Conservation (phyloP, 768 basidiomycete genomes). For the Clitopilus passeckerianus region DNA sequence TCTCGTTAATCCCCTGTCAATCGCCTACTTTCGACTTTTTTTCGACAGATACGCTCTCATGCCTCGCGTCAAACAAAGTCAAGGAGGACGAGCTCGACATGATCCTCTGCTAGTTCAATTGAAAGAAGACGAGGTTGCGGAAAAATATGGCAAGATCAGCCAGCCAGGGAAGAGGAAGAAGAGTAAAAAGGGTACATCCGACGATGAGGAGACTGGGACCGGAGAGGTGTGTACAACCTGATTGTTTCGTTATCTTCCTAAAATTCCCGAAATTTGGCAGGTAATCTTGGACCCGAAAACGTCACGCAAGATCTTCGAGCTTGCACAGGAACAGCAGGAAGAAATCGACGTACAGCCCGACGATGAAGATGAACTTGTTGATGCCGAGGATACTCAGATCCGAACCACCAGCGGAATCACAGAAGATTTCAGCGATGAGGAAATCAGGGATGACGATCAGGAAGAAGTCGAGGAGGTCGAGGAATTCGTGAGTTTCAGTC, state of each 20-base stretch:
- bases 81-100: constrained; percentile 56
- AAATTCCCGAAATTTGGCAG: constrained; percentile 30
- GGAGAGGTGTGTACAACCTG: background rate
- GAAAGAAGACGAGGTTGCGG: constrained; percentile 67
- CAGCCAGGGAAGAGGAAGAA: constrained; percentile 75
- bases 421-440: constrained; percentile 26
- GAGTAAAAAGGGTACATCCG: constrained; percentile 34
- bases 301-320: constrained; percentile 83
- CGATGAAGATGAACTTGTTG: constrained; percentile 28
- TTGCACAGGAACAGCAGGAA: constrained; percentile 91
- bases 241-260: background rate
- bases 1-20: constrained; percentile 4
- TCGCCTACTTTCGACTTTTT: background rate
- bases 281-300: constrained; percentile 73
- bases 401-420: constrained; percentile 16
- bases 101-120: constrained; percentile 87
- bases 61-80: constrained; percentile 57
- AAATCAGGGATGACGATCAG: constrained; percentile 55
- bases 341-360: constrained; percentile 68
- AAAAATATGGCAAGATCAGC: constrained; percentile 75
- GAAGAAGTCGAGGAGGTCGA: constrained; percentile 38
- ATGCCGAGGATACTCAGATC: background rate
- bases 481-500: constrained; percentile 47
- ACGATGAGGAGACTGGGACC: constrained; percentile 44
- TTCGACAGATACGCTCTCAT: constrained; percentile 26